Evolutionary conservation across 140 eudicot genomes (phyloP), one percentile per base, ranked within the genome.

Genomic region (Stevia rebaudiana): DNA sequence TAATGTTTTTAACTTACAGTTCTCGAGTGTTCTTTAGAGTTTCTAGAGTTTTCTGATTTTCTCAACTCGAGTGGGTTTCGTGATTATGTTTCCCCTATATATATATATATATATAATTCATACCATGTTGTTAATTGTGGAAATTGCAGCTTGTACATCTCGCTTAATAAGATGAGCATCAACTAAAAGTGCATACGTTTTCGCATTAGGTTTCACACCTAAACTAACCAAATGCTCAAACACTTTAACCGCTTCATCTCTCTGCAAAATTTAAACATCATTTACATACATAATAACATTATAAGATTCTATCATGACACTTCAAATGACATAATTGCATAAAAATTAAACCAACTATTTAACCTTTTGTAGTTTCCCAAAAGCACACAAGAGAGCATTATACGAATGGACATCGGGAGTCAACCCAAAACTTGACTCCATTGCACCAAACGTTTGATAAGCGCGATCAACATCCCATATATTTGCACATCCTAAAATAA

Each of bases 391-490:
- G 47, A 88, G 76, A 60, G 86, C 83, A 75, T 92, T 92, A 76
- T 88, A 85, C 12, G 99, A 92, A 78, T 92, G 92, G 50, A 88
- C 64, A 62, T 92, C 73, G 16, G 95, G 99, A 63, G 84, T 83
- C 79, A 88, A 73, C 11, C 94, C 99, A 73, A 92, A 88, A 15
- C 53, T 65, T 43, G 92, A 52, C 40, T 76, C 83, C 50, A 92
- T 85, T 56, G 95, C 84, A 44, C 56, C 59, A 59, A 92, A 88
- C 10, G 97, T 85, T 80, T 83, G 88, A 72, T 80, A 85, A 9
- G 97, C 97, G 41, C 94, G 86, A 64, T 92, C 90, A 74, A 86
- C 80, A 69, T 92, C 99, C 95, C 97, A 92, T 67, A 83, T 85
- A 73, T 92, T 92, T 35, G 95, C 95, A 85, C 99, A 88, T 30